phyloP scores from a whole-genome alignment of 2,329 filamentous ascomycete genomes.

The Escovopsis weberi region DNA sequence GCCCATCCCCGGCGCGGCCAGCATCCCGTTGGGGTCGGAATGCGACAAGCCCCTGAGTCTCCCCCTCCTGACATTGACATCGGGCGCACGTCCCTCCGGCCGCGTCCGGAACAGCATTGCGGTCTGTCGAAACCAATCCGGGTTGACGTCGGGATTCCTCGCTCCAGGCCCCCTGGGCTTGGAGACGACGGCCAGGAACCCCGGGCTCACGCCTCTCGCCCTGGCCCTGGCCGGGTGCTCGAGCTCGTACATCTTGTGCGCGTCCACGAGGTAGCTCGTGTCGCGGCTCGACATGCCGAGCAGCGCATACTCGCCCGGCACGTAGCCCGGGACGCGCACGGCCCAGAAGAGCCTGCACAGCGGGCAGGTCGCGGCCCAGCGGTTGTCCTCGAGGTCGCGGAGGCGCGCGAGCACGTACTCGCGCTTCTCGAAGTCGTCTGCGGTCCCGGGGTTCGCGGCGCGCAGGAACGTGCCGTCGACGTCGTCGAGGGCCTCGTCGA shows the following conservation, averaged over 20 bases:
- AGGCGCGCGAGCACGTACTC: constrained; percentile 16
- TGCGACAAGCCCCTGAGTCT: not conserved
- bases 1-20: constrained; percentile 9
- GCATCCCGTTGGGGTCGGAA: constrained; percentile 7
- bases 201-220: constrained; percentile 15
- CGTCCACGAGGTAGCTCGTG: constrained; percentile 20
- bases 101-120: constrained; percentile 20
- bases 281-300: constrained; percentile 21
- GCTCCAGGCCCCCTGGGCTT: constrained; percentile 19
- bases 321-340: constrained; percentile 18
- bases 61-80: constrained; percentile 10
- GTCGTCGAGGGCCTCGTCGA: constrained; percentile 18
- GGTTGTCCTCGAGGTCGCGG: constrained; percentile 17
- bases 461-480: constrained; percentile 17
- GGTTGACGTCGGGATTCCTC: constrained; percentile 16
- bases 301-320: constrained; percentile 16
- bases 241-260: constrained; percentile 16
- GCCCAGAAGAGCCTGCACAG: constrained; percentile 21
- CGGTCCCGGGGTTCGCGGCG: constrained; percentile 14
- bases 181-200: constrained; percentile 19
- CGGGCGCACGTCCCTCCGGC: constrained; percentile 12
- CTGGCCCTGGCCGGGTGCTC: constrained; percentile 16
- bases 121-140: constrained; percentile 18
- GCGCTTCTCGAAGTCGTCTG: constrained; percentile 18
- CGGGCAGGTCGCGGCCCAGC: constrained; percentile 19